Base-by-base conservation (phyloP, 257 asterid species). In the Salvia miltiorrhiza region DNA sequence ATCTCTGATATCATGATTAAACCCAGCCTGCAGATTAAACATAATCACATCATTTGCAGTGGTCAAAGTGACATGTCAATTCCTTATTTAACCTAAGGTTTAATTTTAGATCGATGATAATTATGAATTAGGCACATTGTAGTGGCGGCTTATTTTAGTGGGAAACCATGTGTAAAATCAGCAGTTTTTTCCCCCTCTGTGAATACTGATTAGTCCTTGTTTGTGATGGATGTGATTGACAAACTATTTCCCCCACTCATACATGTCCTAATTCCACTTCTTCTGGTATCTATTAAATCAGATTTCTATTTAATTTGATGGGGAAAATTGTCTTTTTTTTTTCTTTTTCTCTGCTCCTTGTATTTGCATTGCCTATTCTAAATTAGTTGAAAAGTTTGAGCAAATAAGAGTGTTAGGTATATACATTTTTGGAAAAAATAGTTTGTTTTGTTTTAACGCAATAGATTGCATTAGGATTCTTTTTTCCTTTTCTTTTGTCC, bases 21-120 rank as follows among this genome's bases (percentile, higher is more conserved):
- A 77, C 69, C 44, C 63, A 4, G 20, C 8, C n/a, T n/a, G n/a
- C 12, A 23, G 63, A 67, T 56, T 70, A 50, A 41, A 74, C 50
- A 56, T 14, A 33, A 69, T 0, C 54, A 58, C 43, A 71, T 72
- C 16, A 62, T 74, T 47, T 49, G 53, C 41, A 65, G 33, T 40
- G 65, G 73, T 73, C 70, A 78, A 78, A 73, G 54, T 47, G 76
- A 57, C 19, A 24, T 64, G 79, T 64, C 57, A 63, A 63, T 68
- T 58, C 48, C 57, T 8, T 24, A 39, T 57, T 56, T 44, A 61
- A 61, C 23, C 45, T 2, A 52, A 21, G 14, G 0, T 26, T 35
- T 30, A 30, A 30, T 45, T 24, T 17, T 40, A 72, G 16, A n/a
- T n/a, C n/a, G n/a, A 20, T 59, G 67, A 32, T 67, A 77, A 71